Conservation (phyloP, 352 stramenopile genomes). For the Phytopythium delawarense region DNA sequence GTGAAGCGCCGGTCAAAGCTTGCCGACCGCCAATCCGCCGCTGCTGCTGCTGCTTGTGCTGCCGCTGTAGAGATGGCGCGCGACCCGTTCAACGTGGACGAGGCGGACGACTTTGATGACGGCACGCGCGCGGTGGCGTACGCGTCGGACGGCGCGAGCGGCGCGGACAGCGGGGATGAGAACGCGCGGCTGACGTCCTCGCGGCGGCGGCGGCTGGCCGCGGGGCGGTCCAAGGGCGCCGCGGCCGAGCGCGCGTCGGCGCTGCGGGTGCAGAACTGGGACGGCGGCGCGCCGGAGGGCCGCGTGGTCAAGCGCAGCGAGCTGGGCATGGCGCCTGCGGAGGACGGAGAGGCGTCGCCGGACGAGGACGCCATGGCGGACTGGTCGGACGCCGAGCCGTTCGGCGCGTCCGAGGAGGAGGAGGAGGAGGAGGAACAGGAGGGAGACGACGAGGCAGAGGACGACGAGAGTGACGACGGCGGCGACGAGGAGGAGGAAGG, state of each 20-base stretch:
- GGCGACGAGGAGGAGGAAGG: slow-evolving; percentile 43
- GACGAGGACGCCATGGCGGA: slow-evolving; percentile 72
- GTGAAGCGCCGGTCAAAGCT: not conserved
- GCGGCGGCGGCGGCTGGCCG: slow-evolving; percentile 57
- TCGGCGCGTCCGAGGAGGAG: slow-evolving; percentile 60
- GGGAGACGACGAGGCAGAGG: slow-evolving; percentile 21
- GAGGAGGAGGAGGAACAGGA: slow-evolving; percentile 28
- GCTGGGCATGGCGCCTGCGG: slow-evolving; percentile 14
- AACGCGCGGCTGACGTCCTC: slow-evolving; percentile 35
- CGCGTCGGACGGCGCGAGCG: slow-evolving; percentile 11
- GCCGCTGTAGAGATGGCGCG: slow-evolving; percentile 25
- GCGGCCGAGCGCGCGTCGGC: slow-evolving; percentile 48
- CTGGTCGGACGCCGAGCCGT: slow-evolving; percentile 83
- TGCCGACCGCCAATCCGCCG: too few species aligned
- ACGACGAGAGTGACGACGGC: slow-evolving; percentile 29
- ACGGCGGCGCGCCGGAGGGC: slow-evolving; percentile 46
- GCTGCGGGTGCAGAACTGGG: slow-evolving; percentile 78
- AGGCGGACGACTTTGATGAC: slow-evolving; percentile 81
- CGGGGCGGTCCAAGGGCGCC: slow-evolving; percentile 16
- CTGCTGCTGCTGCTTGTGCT: not conserved
- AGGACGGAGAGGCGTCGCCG: slow-evolving; percentile 33
- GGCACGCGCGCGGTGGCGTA: slow-evolving; percentile 60
- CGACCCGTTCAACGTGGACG: slow-evolving; percentile 73
- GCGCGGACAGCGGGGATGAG: slow-evolving; percentile 20
- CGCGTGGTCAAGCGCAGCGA: slow-evolving; percentile 78